These are phyloP conservation scores for Lentinula guzmanii DNA, from an alignment of 768 basidiomycete species.

Conservation along the genomic window DNA sequence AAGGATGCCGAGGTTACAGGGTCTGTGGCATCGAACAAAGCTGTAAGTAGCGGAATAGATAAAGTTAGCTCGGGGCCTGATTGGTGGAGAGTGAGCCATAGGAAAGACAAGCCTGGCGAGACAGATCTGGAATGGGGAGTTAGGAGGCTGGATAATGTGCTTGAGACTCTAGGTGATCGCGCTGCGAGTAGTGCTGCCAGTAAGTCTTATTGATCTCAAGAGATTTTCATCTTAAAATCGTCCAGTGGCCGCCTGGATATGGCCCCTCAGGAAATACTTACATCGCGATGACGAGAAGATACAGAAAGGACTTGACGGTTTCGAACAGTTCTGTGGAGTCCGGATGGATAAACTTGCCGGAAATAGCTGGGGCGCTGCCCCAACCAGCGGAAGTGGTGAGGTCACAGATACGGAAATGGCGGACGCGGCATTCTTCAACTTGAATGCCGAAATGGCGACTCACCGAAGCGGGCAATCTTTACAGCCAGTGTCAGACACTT, in stretches of 20 bases:
- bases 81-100: background rate
- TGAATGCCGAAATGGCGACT: background rate
- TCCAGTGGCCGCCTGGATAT: slow-evolving; percentile 3
- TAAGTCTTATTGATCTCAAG: slow-evolving; percentile 18
- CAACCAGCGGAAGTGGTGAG: background rate
- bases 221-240: background rate
- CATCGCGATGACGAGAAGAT: slow-evolving; percentile 2
- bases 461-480: background rate
- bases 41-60: background rate
- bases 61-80: background rate
- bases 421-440: background rate
- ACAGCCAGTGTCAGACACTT: background rate
- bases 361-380: background rate
- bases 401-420: background rate
- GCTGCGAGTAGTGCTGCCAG: slow-evolving; percentile 42
- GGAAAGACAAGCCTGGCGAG: slow-evolving; percentile 22
- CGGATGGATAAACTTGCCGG: slow-evolving; percentile 3
- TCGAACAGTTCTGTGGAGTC: slow-evolving; percentile 5
- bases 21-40: background rate
- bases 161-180: slow-evolving; percentile 42
- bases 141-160: slow-evolving; percentile 34
- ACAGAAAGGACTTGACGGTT: background rate
- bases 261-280: slow-evolving; percentile 3
- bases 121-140: slow-evolving; percentile 38
- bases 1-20: background rate